Percentiles rank a stretch among this genome's conserved stretches.
Conservation (phyloP, 352 stramenopile species). For the Globisporangium perplexum region DNA sequence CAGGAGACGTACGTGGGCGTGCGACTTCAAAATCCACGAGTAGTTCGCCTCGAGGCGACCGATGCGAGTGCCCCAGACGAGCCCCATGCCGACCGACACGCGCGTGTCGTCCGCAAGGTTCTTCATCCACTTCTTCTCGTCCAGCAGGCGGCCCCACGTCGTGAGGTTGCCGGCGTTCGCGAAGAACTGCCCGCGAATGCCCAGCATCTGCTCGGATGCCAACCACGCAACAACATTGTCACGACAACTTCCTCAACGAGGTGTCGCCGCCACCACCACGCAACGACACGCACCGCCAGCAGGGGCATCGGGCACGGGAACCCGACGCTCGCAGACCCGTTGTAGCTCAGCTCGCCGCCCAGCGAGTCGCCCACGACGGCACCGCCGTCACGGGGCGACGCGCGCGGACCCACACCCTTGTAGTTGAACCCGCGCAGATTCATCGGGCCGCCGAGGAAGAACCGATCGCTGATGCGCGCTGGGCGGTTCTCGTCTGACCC, state of each 20-base stretch:
- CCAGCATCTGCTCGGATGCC: conserved; percentile 43
- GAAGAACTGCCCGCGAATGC: conserved; percentile 86
- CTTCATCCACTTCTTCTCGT: conserved; percentile 89
- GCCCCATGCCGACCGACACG: conserved; percentile 76
- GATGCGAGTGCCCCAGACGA: conserved; percentile 84
- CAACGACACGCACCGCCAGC: conserved; percentile 55
- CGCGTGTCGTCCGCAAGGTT: conserved; percentile 85
- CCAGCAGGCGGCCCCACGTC: conserved; percentile 76
- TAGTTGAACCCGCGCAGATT: conserved; percentile 89
- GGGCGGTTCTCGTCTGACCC: conserved; percentile 63
- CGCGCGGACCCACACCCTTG: conserved; percentile 85
- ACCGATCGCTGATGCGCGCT: conserved; percentile 88
- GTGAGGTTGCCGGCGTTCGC: conserved; percentile 88
- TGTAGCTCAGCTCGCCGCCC: conserved; percentile 87
- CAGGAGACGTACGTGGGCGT: conserved; percentile 50
- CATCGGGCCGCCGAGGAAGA: conserved; percentile 88
- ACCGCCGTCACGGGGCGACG: conserved; percentile 83
- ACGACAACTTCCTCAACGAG: neutral
- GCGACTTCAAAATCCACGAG: conserved; percentile 86
- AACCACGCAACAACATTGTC: conserved; percentile 2
- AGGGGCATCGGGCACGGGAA: conserved; percentile 83
- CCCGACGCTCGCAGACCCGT: conserved; percentile 74
- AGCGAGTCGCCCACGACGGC: conserved; percentile 78
- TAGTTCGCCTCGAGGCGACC: conserved; percentile 90
- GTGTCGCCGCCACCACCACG: neutral